Percentiles rank a stretch among this genome's conserved stretches.
phyloP scores from a whole-genome alignment of 805 yeast species.

The Candida nanaspora region DNA sequence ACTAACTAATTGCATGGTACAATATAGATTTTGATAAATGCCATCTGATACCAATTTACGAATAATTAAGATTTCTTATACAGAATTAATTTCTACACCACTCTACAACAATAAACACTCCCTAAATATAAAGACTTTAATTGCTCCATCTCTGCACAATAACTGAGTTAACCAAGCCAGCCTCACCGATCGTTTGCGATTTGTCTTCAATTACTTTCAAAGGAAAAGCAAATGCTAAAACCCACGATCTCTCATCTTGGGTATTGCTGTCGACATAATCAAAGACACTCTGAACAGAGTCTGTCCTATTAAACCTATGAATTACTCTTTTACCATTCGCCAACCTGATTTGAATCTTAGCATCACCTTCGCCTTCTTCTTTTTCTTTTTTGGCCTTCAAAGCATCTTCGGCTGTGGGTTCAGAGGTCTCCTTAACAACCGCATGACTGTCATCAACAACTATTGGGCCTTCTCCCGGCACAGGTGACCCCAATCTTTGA shows the following conservation, averaged over 20 bases:
- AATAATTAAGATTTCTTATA: no score
- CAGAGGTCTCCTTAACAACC: constrained; percentile 8
- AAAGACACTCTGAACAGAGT: constrained; percentile 58
- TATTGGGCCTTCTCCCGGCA: constrained; percentile 57
- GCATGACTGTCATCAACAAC: constrained; percentile 7
- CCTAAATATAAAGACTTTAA: no score
- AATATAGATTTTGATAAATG: no score
- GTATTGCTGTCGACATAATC: constrained; percentile 55
- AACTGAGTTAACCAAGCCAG: constrained; percentile 77
- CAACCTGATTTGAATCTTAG: constrained; percentile 73
- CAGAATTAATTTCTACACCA: no score
- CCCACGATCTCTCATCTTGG: constrained; percentile 42
- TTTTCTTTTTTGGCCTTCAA: constrained; percentile 8
- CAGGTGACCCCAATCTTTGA: constrained; percentile 81
- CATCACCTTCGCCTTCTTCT: constrained; percentile 45
- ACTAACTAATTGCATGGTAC: no score
- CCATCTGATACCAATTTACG: no score
- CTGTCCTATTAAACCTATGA: constrained; percentile 56
- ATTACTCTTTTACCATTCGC: constrained; percentile 73
- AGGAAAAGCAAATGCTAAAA: constrained; percentile 77
- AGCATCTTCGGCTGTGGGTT: constrained; percentile 13
- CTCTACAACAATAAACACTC: no score
- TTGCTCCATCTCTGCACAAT: constrained; percentile 91
- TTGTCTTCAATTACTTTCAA: constrained; percentile 60
- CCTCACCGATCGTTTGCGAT: constrained; percentile 55